These are phyloP conservation scores for Naganishia antarctica DNA, from an alignment of 768 basidiomycete genomes.

Conservation along the genomic window DNA sequence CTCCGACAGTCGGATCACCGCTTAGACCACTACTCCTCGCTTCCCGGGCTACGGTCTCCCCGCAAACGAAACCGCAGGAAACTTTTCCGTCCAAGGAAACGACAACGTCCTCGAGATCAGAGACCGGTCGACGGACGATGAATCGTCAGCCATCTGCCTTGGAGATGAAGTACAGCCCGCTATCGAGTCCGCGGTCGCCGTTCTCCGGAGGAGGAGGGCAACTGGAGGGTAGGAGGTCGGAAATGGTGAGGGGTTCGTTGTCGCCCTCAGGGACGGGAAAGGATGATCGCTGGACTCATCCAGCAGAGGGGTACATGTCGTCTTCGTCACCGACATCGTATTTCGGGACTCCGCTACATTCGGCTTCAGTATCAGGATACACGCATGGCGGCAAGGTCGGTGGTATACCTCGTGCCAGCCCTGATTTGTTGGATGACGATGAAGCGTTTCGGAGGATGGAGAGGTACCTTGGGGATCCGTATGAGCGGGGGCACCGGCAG, in stretches of 20 bases:
- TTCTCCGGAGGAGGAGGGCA: no score
- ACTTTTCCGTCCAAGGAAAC: no score
- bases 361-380: no score
- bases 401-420: no score
- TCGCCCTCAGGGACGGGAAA: no score
- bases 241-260: no score
- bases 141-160: neutral
- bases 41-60: neutral
- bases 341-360: no score
- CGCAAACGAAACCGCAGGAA: neutral
- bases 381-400: no score
- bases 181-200: neutral
- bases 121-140: neutral
- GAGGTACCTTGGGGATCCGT: constrained; percentile 9
- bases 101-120: neutral
- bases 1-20: neutral
- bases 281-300: neutral
- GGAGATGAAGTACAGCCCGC: constrained; percentile 3
- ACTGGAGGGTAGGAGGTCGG: no score
- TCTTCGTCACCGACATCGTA: no score
- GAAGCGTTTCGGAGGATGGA: constrained; percentile 1
- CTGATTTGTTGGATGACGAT: neutral
- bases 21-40: neutral
- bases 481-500: neutral
- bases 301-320: no score